Percentiles rank a stretch among this genome's conserved stretches.
These are phyloP conservation scores for Pythium angustatum DNA, from an alignment of 352 stramenopile species.

Conservation along the genomic window DNA sequence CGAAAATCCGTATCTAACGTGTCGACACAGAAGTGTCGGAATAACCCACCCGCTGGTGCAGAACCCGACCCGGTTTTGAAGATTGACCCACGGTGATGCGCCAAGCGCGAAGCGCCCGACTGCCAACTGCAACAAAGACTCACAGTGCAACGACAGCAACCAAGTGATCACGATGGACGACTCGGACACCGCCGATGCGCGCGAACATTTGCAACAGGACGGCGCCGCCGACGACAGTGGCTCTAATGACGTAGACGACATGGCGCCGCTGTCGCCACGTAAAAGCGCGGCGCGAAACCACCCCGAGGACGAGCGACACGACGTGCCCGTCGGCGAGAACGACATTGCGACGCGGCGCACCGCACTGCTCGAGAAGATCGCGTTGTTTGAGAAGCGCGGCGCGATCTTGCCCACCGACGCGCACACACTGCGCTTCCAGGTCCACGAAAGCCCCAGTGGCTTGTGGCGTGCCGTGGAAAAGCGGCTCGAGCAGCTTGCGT, in stretches of 20 bases:
- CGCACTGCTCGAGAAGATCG: slow-evolving; percentile 61
- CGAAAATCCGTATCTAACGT: neutral
- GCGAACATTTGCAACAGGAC: slow-evolving; percentile 1
- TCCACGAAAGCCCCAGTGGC: slow-evolving; percentile 62
- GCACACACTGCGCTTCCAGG: slow-evolving; percentile 63
- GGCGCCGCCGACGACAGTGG: neutral
- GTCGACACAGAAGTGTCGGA: neutral
- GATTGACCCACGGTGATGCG: too few relatives aligned
- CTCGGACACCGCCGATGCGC: neutral
- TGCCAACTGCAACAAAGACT: slow-evolving; percentile 15
- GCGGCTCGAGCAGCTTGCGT: slow-evolving; percentile 55
- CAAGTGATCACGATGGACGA: slow-evolving; percentile 8
- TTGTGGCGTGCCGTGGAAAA: slow-evolving; percentile 59
- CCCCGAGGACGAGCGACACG: neutral
- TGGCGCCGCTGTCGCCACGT: neutral
- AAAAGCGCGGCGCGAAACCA: slow-evolving; percentile 1
- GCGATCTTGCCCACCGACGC: slow-evolving; percentile 60
- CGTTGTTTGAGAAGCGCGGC: slow-evolving; percentile 47
- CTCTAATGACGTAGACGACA: neutral
- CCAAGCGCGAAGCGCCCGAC: too few relatives aligned
- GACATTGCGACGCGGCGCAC: slow-evolving; percentile 5
- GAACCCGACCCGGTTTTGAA: slow-evolving; percentile 16
- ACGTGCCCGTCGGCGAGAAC: neutral
- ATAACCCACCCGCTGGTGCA: neutral
- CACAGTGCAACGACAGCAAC: neutral